A percentile compares a stretch with the other conserved stretches of the same genome.
Evolutionary conservation across 2,329 filamentous ascomycete species (phyloP).

Genomic region (Xylaria multiplex): DNA sequence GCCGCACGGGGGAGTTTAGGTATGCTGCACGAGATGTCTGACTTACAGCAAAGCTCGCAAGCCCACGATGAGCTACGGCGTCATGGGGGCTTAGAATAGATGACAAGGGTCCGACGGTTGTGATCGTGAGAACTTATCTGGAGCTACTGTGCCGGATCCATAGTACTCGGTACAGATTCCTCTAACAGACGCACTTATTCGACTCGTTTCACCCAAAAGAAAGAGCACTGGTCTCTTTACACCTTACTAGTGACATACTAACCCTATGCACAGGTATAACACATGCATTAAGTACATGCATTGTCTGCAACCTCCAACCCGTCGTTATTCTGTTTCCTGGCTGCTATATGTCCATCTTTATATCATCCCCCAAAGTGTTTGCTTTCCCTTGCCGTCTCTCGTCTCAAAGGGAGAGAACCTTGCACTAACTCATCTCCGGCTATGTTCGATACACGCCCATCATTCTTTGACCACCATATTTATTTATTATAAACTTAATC

Average conservation of each 20-base stretch:
- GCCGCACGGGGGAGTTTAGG: constrained; percentile 18
- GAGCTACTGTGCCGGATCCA: constrained; percentile 11
- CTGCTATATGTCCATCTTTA: constrained; percentile 33
- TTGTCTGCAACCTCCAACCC: constrained; percentile 38
- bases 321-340: constrained; percentile 31
- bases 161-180: constrained; percentile 15
- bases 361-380: constrained; percentile 40
- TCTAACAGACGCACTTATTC: constrained; percentile 21
- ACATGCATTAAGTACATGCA: constrained; percentile 43
- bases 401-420: constrained; percentile 35
- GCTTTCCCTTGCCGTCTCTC: constrained; percentile 42
- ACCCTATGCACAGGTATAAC: constrained; percentile 38
- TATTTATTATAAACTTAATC: constrained; percentile 49
- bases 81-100: constrained; percentile 27
- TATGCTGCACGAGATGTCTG: constrained; percentile 30
- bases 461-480: constrained; percentile 39
- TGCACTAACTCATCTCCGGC: constrained; percentile 33
- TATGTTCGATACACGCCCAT: constrained; percentile 39
- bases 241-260: constrained; percentile 29
- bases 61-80: constrained; percentile 10
- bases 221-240: constrained; percentile 28
- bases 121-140: constrained; percentile 8
- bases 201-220: constrained; percentile 33
- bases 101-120: constrained; percentile 22
- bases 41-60: constrained; percentile 13